Percentiles rank a stretch among this genome's conserved stretches.
Evolutionary conservation across 495 filamentous ascomycete genomes (phyloP).

Genomic region (Terfezia claveryi): DNA sequence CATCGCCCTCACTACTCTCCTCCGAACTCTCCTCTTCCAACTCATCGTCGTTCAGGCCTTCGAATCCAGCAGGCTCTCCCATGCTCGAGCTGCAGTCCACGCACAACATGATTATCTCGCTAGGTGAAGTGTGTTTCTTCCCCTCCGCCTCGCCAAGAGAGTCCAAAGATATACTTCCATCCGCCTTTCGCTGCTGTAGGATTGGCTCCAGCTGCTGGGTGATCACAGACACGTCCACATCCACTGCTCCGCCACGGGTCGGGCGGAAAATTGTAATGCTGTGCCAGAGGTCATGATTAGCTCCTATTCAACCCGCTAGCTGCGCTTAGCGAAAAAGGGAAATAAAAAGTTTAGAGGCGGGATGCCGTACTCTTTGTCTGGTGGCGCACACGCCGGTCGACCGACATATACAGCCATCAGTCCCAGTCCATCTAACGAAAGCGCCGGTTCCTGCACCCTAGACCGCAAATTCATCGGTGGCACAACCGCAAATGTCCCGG

Average conservation of each 20-base stretch:
- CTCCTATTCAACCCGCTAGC: too few relatives aligned
- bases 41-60: conserved; percentile 12
- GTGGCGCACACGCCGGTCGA: too few relatives aligned
- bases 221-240: conserved; percentile 16
- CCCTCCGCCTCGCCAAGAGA: conserved; percentile 12
- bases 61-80: conserved; percentile 15
- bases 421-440: too few relatives aligned
- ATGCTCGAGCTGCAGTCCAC: conserved; percentile 19
- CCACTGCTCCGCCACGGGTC: conserved; percentile 8
- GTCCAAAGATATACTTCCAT: conserved; percentile 20
- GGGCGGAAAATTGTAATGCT: conserved; percentile 19
- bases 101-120: conserved; percentile 19
- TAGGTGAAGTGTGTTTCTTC: conserved; percentile 11
- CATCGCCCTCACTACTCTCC: neutral
- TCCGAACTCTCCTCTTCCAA: neutral
- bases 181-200: conserved; percentile 10
- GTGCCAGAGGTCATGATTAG: neutral
- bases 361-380: too few relatives aligned
- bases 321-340: too few relatives aligned
- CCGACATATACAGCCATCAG: too few relatives aligned
- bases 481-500: too few relatives aligned
- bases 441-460: too few relatives aligned
- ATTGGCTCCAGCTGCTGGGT: conserved; percentile 17
- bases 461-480: too few relatives aligned
- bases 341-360: too few relatives aligned